Base-by-base conservation (phyloP, 352 stramenopile species). In the Aphanomyces euteiches region DNA sequence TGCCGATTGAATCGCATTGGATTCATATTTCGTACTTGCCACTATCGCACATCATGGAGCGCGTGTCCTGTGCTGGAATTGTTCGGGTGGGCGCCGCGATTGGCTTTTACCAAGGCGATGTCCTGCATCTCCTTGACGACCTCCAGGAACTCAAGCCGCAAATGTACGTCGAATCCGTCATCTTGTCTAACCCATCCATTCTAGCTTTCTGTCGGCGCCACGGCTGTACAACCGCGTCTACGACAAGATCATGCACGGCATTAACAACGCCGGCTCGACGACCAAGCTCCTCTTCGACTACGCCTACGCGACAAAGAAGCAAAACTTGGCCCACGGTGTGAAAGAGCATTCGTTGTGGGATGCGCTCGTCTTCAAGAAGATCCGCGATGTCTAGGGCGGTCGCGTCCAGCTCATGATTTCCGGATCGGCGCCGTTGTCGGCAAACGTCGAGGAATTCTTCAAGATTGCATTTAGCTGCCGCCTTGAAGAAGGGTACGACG, bases 41-140 rank as follows among this genome's bases (percentile, higher is more conserved):
- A 10, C 75, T 99, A 53, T 86, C 96, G 1, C 97, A 99, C 78
- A 96, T 99, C 58, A 98, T 98, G 72, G 97, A 99, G 80, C 84
- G 96, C 12, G 81, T 89, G 7, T 84, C 98, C 19, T 59, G 19
- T 15, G 38, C 56, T 4, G 66, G 19, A 12, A 17, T 73, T 4
- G 45, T 54, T 40, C 72, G 75, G 5, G 72, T 73, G 28, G 95
- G 93, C 3, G 90, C 82, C 7, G 85, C 82, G 21, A 89, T 98
- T 66, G 93, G 89, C 28, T 98, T 98, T 78, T 98, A 89, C 73
- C 87, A 95, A 28, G 96, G 96, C n/a, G 90, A 98, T 70, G 85
- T 97, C 8, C 58, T 89, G 36, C 79, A 92, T 17, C 73, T 99
- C 4, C 88, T 99, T 78, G 93, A 98, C 69, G 96, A 99, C 76